phyloP scores from a whole-genome alignment of 2,329 filamentous ascomycete species.

The Mariannaea sp. region DNA sequence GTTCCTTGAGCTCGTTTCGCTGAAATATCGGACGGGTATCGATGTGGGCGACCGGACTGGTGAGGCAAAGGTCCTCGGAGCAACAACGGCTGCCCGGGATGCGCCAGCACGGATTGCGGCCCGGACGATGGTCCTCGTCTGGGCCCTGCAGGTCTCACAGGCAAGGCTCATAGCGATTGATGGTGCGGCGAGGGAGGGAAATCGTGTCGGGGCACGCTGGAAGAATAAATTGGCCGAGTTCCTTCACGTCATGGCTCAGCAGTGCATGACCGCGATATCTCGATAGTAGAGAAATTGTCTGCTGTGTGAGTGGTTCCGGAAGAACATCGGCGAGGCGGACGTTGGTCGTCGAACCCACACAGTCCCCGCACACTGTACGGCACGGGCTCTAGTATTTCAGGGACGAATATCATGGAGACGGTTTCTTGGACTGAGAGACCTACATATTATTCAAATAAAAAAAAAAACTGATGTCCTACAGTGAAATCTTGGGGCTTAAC shows the following conservation, averaged over 20 bases:
- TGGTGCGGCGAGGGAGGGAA: background rate
- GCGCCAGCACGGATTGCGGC: constrained; percentile 39
- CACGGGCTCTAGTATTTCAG: background rate
- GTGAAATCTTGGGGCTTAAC: too few species aligned
- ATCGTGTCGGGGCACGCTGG: constrained; percentile 13
- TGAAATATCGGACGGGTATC: constrained; percentile 42
- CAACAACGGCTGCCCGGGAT: constrained; percentile 34
- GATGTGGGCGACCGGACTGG: constrained; percentile 16
- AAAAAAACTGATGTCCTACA: too few species aligned
- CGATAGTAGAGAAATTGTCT: constrained; percentile 30
- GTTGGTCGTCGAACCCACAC: constrained; percentile 6
- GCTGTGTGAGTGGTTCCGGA: constrained; percentile 34
- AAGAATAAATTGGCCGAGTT: constrained; percentile 19
- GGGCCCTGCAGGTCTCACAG: constrained; percentile 54
- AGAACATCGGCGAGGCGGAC: constrained; percentile 34
- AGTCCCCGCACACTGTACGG: constrained; percentile 7
- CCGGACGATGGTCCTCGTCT: constrained; percentile 49
- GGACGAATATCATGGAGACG: too few species aligned
- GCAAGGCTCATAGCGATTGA: constrained; percentile 43
- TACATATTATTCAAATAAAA: too few species aligned
- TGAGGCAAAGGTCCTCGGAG: constrained; percentile 30
- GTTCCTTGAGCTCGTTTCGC: constrained; percentile 41
- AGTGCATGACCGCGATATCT: constrained; percentile 37
- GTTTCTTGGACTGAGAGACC: too few species aligned
- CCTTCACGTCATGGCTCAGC: constrained; percentile 41